These are phyloP conservation scores for Dactylorhiza incarnata DNA, from an alignment of 106 monocot genomes.

Conservation along the genomic window DNA sequence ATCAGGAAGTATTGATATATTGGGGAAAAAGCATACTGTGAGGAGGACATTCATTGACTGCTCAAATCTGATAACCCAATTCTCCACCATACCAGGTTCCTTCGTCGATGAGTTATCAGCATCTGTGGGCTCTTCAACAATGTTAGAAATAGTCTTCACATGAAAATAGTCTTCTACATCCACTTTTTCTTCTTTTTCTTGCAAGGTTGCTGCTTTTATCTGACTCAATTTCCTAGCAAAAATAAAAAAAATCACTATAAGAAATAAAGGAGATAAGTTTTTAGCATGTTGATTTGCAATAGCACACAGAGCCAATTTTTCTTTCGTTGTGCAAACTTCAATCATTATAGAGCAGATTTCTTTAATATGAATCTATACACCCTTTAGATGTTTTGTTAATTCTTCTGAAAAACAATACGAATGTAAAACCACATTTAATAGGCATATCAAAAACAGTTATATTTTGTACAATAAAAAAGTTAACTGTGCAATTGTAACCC, in stretches of 20 bases:
- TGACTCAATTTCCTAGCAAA: slow-evolving; percentile 23
- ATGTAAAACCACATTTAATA: neutral
- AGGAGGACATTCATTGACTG: slow-evolving; percentile 72
- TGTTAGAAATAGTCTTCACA: slow-evolving; percentile 19
- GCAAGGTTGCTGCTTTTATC: slow-evolving; percentile 33
- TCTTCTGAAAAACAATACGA: neutral
- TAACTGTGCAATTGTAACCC: neutral
- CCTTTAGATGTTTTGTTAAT: neutral
- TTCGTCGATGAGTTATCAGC: slow-evolving; percentile 5
- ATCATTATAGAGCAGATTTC: neutral
- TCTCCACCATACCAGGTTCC: slow-evolving; percentile 28
- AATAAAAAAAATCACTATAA: neutral
- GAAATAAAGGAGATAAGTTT: neutral
- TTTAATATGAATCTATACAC: neutral
- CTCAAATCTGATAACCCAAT: slow-evolving; percentile 70
- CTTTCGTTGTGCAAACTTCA: neutral
- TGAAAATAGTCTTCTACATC: slow-evolving; percentile 32
- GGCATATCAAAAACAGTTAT: neutral
- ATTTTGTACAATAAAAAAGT: neutral
- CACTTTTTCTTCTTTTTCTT: slow-evolving; percentile 51
- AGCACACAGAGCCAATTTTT: neutral
- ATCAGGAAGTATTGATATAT: neutral
- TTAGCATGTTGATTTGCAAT: neutral
- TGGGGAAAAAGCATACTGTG: slow-evolving; percentile 36
- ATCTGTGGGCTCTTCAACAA: slow-evolving; percentile 3